phyloP scores from a whole-genome alignment of 305 asterid genomes.

The Fraxinus greggii region DNA sequence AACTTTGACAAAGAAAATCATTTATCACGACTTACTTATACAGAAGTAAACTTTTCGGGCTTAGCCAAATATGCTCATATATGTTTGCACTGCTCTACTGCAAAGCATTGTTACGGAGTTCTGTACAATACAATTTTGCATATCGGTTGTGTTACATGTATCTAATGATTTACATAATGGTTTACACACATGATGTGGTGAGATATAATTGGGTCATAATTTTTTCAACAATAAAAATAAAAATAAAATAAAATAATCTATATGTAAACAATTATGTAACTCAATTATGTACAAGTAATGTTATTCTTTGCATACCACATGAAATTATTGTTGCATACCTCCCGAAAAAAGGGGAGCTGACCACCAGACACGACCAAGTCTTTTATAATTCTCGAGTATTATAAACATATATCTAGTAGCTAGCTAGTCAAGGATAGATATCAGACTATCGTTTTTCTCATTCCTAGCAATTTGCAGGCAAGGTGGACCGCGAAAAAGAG shows the following conservation, averaged over 20 bases:
- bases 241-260: no score
- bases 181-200: no score
- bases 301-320: neutral
- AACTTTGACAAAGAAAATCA: neutral
- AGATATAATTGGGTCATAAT: no score
- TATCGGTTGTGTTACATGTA: no score
- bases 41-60: neutral
- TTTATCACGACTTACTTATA: neutral
- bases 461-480: conserved; percentile 43
- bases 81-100: neutral
- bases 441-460: neutral
- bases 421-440: neutral
- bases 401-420: neutral
- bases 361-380: neutral
- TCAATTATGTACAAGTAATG: no score
- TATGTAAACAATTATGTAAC: no score
- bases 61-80: neutral
- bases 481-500: conserved; percentile 79
- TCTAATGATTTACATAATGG: no score
- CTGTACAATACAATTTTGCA: neutral
- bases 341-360: neutral
- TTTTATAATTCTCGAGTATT: neutral
- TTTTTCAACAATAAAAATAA: no score
- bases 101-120: neutral
- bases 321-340: neutral